Evolutionary conservation across 352 stramenopile genomes (phyloP), one percentile per base, ranked within the genome.

Genomic region (Pythium diclinum): DNA sequence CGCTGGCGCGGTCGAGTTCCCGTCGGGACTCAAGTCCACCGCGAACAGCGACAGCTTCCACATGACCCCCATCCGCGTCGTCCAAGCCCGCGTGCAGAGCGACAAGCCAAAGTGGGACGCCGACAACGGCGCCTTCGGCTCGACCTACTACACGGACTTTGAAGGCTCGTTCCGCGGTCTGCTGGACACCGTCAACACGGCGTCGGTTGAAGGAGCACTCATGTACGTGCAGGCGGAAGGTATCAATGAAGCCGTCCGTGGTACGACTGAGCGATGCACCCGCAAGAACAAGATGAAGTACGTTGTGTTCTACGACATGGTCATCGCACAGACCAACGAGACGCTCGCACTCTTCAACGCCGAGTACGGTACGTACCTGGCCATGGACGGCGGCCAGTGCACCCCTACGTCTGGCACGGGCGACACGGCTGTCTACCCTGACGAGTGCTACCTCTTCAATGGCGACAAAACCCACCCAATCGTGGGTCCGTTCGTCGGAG

Each of bases 221-320:
- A 94, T 94, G 84, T 96, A 93, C 72, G 81, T 96, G 38, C 85
- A 94, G 67, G 83, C 85, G 6, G 87, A 95, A 62, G 74, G 82
- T 38, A 93, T 95, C 73, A 92, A 95, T 74, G 85, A 89, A 68
- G 70, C 78, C 40, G 36, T 42, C 4, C 36, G 36, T 42, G 36
- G 36, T 42, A 83, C 79, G 47, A 69, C 75, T 23, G 76, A 72
- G 23, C 36, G 36, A 14, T 96, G 88, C 69, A 67, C 61, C 49
- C 84, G 85, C 58, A 96, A 96, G 80, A 92, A 91, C 71, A 75
- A 84, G 11, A 89, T 91, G 69, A 64, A 79, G 47, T 87, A 89
- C 67, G 64, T 96, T 34, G 85, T 95, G 13, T 91, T 96, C 65
- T 94, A 93, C 69, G 85, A 92, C 44, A 78, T 85, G 30, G 75